phyloP scores from a whole-genome alignment of 2,329 filamentous ascomycete genomes.

The Ophiostoma piceae region DNA sequence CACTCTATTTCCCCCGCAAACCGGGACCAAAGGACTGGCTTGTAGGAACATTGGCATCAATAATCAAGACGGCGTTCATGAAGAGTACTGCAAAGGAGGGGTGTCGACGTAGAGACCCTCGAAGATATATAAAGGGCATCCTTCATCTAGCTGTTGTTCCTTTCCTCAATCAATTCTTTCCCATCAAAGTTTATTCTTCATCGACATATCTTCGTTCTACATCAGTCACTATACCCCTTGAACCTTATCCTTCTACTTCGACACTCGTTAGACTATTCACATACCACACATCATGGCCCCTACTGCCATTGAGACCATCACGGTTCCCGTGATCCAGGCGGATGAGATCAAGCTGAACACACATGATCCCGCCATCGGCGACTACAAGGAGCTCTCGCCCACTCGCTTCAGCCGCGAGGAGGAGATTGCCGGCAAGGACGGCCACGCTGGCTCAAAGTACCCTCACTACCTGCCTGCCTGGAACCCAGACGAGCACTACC shows the following conservation, averaged over 20 bases:
- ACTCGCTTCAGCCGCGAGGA: constrained; percentile 24
- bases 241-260: neutral
- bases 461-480: constrained; percentile 62
- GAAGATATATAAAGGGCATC: neutral
- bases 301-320: constrained; percentile 27
- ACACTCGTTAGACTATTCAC: neutral
- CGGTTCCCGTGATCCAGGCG: constrained; percentile 25
- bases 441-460: constrained; percentile 37
- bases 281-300: constrained; percentile 23
- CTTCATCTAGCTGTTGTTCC: neutral
- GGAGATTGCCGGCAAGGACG: constrained; percentile 27
- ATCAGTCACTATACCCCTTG: neutral
- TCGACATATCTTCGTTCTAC: neutral
- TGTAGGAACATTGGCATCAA: neutral
- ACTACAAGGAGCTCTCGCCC: constrained; percentile 29
- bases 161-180: neutral
- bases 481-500: constrained; percentile 54
- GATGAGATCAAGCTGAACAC: constrained; percentile 32
- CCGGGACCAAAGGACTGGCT: neutral
- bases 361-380: constrained; percentile 35
- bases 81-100: neutral
- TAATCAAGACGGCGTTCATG: neutral
- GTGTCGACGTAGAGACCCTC: neutral
- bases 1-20: neutral
- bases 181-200: no score